Evolutionary conservation across 1,284 basidiomycete species (phyloP).

Genomic region (Ustilago nuda): DNA sequence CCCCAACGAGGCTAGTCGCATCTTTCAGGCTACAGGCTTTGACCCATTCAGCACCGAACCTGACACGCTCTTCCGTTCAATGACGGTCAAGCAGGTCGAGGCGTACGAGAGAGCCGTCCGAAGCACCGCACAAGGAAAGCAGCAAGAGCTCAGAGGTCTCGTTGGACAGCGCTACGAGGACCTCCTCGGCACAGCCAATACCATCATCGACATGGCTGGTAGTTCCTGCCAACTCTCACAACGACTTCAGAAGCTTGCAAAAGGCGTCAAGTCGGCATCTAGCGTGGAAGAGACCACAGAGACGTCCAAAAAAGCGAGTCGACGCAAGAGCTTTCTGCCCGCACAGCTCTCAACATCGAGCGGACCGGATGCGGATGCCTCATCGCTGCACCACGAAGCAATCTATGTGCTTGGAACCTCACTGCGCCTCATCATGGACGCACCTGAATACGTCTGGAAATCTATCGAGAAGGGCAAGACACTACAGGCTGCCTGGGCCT

Average conservation of each 20-base stretch:
- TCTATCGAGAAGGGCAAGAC: constrained; percentile 57
- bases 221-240: constrained; percentile 45
- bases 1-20: constrained; percentile 29
- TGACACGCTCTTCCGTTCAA: constrained; percentile 46
- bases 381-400: constrained; percentile 34
- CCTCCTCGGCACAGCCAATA: constrained; percentile 57
- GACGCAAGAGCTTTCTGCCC: constrained; percentile 39
- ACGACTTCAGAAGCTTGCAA: constrained; percentile 33
- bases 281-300: constrained; percentile 9
- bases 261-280: constrained; percentile 23
- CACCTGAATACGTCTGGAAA: constrained; percentile 57
- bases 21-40: constrained; percentile 45
- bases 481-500: constrained; percentile 54
- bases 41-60: constrained; percentile 48
- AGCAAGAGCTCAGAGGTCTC: constrained; percentile 48
- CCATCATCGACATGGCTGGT: constrained; percentile 59
- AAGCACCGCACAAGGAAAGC: constrained; percentile 40
- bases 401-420: constrained; percentile 53
- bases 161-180: constrained; percentile 61
- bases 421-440: constrained; percentile 54
- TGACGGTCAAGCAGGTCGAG: constrained; percentile 51
- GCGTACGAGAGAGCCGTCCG: constrained; percentile 37
- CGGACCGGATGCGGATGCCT: constrained; percentile 1
- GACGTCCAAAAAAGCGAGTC: constrained; percentile 6
- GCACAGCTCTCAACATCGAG: neutral